Conservation (phyloP, 371 early-diverging fungal genomes). For the Zychaea mexicana region DNA sequence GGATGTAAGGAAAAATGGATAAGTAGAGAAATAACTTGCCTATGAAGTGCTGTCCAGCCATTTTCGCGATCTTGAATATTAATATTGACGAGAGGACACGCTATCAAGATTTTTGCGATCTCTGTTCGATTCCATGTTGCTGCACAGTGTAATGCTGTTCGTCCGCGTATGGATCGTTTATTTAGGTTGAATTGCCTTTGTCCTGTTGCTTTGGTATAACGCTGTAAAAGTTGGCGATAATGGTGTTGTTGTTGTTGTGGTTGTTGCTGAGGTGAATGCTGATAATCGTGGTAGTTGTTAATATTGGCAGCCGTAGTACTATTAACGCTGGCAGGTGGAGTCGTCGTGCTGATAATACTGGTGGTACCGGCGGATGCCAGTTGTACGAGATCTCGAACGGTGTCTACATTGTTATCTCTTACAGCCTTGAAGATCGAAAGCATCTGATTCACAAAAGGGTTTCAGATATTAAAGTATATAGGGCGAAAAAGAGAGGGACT, state of each 20-base stretch:
- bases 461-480: no score
- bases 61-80: slow-evolving; percentile 69
- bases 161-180: slow-evolving; percentile 44
- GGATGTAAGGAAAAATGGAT: no score
- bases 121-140: slow-evolving; percentile 44
- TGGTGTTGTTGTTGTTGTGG: slow-evolving; percentile 21
- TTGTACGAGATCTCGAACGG: slow-evolving; percentile 33
- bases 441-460: no score
- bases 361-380: slow-evolving; percentile 13
- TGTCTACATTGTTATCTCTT: slow-evolving; percentile 45
- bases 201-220: not conserved
- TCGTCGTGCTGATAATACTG: not conserved
- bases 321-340: not conserved
- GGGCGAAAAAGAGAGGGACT: no score
- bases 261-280: not conserved
- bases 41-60: slow-evolving; percentile 76
- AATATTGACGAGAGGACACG: slow-evolving; percentile 55
- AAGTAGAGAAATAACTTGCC: slow-evolving; percentile 28
- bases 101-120: slow-evolving; percentile 44
- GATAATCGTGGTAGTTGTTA: slow-evolving; percentile 1
- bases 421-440: slow-evolving; percentile 48
- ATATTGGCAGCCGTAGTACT: not conserved
- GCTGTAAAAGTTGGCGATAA: slow-evolving; percentile 12
- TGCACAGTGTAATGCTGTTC: slow-evolving; percentile 53
- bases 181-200: slow-evolving; percentile 45